Base-by-base conservation (phyloP, 495 filamentous ascomycete species). In the Penicillium macrosclerotiorum region DNA sequence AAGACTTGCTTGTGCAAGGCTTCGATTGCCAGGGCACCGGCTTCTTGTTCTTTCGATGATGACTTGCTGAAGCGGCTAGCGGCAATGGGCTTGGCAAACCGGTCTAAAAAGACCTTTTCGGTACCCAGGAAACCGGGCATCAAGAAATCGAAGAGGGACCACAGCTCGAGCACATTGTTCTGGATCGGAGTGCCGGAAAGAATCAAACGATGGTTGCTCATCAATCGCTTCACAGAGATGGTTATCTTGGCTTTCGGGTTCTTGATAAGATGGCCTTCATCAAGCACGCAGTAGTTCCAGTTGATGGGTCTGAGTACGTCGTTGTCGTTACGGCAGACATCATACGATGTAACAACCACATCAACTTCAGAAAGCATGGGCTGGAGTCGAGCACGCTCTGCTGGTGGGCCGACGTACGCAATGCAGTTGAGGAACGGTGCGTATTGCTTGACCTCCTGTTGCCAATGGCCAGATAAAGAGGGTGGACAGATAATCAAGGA, bases 101-200 rank as follows among this genome's bases (percentile, higher is more conserved):
- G 83, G 60, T 98, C 94, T 32, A 95, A 73, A 76, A 98, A 98
- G 19, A 98, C 92, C 67, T 96, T 97, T 58, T 98, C 93, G 0
- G 93, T 89, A n/a, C 93, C 93, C 6, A 98, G 73, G 76, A 98
- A 98, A 5, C 93, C 94, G 4, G 93, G 93, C 93, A 98, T 98
- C 47, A 98, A 71, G 73, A 98, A 98, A 66, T 98, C 93, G 57
- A 98, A 97, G 5, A 98, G 79, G 0, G 94, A 97, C 93, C 93
- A 98, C n/a, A 98, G 75, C 59, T 98, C 93, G 6, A 96, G 76
- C 14, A 98, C 85, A 62, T 97, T 98, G 67, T 98, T 98, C 63
- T 98, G 93, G 57, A 98, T 98, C 0, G 93, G 93, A 2, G 93
- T 98, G 31, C 93, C 93, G 9, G 93, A 97, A 4, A 98, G 79